Conservation (phyloP, 116 monocot genomes). For the Cymodocea nodosa region DNA sequence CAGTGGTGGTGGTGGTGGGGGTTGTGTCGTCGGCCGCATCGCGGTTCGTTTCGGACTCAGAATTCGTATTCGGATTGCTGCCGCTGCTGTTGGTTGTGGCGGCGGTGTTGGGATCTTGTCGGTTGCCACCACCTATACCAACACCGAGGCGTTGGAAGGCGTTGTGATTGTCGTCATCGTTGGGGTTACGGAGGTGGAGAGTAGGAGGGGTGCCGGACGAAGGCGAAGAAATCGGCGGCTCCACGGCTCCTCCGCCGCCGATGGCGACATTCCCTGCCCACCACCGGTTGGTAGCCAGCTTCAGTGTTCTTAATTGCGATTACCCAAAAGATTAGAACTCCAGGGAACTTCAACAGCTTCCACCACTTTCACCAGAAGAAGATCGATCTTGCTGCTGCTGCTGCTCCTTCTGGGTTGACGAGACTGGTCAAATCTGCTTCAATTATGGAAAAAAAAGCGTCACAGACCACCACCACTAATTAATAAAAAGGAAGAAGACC, state of each 20-base stretch:
- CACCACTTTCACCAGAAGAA: no score
- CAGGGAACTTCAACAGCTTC: no score
- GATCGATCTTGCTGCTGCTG: no score
- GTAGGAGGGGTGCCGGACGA: conserved; percentile 20
- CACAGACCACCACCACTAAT: no score
- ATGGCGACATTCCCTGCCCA: conserved; percentile 47
- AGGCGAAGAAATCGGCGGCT: conserved; percentile 14
- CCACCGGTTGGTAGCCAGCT: conserved; percentile 67
- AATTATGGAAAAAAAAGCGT: no score
- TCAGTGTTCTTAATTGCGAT: background rate
- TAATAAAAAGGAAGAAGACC: no score
- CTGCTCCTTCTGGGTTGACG: no score
- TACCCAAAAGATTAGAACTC: no score
- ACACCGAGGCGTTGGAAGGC: conserved; percentile 7
- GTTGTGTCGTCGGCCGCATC: conserved; percentile 11
- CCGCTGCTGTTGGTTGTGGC: conserved; percentile 31
- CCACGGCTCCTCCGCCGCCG: conserved; percentile 14
- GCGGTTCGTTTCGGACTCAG: conserved; percentile 1
- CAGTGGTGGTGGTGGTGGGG: background rate
- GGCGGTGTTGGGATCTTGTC: conserved; percentile 5
- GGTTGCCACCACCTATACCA: background rate
- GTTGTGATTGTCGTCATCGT: conserved; percentile 9
- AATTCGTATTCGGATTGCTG: conserved; percentile 30
- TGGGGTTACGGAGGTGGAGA: conserved; percentile 25
- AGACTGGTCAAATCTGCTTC: no score